A percentile compares a stretch with the other conserved stretches of the same genome.
Conservation (phyloP, 2,329 filamentous ascomycete species). For the Botrytis aclada region DNA sequence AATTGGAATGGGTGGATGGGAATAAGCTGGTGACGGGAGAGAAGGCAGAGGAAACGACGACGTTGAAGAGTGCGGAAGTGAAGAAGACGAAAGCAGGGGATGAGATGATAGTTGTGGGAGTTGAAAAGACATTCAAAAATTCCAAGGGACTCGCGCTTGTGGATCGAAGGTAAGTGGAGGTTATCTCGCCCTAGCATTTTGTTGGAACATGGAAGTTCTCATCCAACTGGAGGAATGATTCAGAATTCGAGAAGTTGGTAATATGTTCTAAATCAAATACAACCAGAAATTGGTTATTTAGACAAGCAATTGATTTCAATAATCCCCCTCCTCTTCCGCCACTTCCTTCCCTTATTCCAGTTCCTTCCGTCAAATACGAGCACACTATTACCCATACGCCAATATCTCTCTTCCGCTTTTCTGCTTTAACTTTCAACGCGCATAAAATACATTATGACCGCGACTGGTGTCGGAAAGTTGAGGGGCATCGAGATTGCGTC, state of each 20-base stretch:
- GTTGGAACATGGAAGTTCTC: not conserved
- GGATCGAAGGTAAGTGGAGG: slow-evolving; percentile 47
- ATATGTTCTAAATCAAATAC: not conserved
- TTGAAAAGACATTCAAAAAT: slow-evolving; percentile 58
- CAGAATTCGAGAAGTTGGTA: no score
- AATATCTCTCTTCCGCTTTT: slow-evolving; percentile 68
- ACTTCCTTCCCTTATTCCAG: slow-evolving; percentile 19
- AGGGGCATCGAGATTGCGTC: slow-evolving; percentile 64
- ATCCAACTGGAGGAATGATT: not conserved
- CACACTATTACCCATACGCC: slow-evolving; percentile 38
- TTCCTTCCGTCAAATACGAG: slow-evolving; percentile 24
- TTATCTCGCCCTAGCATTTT: not conserved
- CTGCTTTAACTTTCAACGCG: slow-evolving; percentile 79
- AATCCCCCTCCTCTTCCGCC: slow-evolving; percentile 28
- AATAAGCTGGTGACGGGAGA: slow-evolving; percentile 53
- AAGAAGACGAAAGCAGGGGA: slow-evolving; percentile 55
- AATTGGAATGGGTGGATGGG: slow-evolving; percentile 48
- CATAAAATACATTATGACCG: slow-evolving; percentile 86
- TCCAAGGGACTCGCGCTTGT: slow-evolving; percentile 50
- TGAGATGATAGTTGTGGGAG: slow-evolving; percentile 63
- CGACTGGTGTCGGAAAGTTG: slow-evolving; percentile 37
- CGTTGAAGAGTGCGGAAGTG: slow-evolving; percentile 49
- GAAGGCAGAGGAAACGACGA: slow-evolving; percentile 54
- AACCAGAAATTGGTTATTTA: slow-evolving; percentile 37
- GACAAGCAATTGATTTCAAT: slow-evolving; percentile 27